phyloP scores from a whole-genome alignment of 169 alveolate species.

The Amoebophrya sp. region DNA sequence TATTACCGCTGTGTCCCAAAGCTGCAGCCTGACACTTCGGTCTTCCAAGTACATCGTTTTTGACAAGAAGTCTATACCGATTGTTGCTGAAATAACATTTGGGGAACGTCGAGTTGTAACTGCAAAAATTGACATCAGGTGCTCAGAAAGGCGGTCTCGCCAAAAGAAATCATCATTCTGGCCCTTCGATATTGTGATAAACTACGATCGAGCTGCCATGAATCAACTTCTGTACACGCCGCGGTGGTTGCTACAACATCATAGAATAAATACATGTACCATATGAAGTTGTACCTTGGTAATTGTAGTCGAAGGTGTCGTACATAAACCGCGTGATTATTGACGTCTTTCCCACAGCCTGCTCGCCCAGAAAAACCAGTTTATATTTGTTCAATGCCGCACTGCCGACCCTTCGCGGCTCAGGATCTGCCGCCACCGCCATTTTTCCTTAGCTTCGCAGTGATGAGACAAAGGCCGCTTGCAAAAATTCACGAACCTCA shows the following conservation, averaged over 20 bases:
- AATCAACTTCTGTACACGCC: no score
- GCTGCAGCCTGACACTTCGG: conserved; percentile 84
- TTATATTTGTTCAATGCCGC: conserved; percentile 65
- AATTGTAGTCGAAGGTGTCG: conserved; percentile 87
- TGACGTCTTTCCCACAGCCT: conserved; percentile 94
- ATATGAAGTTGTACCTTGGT: conserved; percentile 63
- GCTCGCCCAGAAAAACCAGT: conserved; percentile 85
- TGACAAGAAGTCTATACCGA: conserved; percentile 92
- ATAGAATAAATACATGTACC: no score
- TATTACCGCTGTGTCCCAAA: conserved; percentile 90
- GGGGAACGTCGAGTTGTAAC: no score
- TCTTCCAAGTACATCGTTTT: conserved; percentile 87
- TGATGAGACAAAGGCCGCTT: no score
- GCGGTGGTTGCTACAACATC: no score
- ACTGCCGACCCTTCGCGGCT: not conserved
- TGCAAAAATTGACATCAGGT: no score
- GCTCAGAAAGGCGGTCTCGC: no score
- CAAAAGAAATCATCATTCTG: no score
- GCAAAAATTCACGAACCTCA: no score
- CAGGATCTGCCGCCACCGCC: not conserved
- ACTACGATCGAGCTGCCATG: no score
- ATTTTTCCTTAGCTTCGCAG: no score
- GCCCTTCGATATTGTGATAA: no score
- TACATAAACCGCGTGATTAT: conserved; percentile 92
- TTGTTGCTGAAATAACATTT: conserved; percentile 61